Base-by-base conservation (phyloP, 2,329 filamentous ascomycete species). In the Coniochaeta ligniaria region DNA sequence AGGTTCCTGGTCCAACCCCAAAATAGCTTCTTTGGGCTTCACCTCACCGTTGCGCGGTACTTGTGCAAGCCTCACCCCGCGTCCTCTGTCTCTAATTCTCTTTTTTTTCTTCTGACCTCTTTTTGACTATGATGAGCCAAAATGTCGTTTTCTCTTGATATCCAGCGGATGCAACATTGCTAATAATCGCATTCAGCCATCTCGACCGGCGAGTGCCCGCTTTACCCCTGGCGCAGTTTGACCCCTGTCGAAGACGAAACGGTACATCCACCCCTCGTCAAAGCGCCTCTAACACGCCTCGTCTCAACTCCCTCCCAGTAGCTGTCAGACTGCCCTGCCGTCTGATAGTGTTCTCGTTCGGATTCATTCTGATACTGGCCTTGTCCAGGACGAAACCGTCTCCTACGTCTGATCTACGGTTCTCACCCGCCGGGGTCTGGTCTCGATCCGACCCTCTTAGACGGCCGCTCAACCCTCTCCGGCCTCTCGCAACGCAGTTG, bases 251-350 rank as follows among this genome's bases (percentile, higher is more conserved):
- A 62, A 66, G 66, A 63, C 73, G 74, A 75, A 76, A 76, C 73
- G 68, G 64, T 70, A 70, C 65, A 65, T 65, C 61, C 62, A 60
- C 59, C 67, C 70, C 74, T 71, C 70, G 71, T 72, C 75, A 72
- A 75, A 74, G 74, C 75, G 70, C 71, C 74, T 77, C 75, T 76
- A 73, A 79, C 77, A 73, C 60, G 61, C 61, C 66, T 70, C 73
- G 77, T 79, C 76, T 79, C 77, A 76, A 75, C 71, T 69, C 63
- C 60, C 59, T 64, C 64, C 67, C 66, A 66, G 63, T 63, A 59
- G 61, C 65, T 66, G 65, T 67, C 66, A 66, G 63, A 62, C 63
- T 63, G 62, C 61, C 65, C 64, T 66, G 66, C 66, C 66, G 61
- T 72, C 69, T 68, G 67, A 69, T 70, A 69, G 64, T 63, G 63